These are phyloP conservation scores for Boechera divaricarpa DNA, from an alignment of 345 rosid species.

Conservation along the genomic window DNA sequence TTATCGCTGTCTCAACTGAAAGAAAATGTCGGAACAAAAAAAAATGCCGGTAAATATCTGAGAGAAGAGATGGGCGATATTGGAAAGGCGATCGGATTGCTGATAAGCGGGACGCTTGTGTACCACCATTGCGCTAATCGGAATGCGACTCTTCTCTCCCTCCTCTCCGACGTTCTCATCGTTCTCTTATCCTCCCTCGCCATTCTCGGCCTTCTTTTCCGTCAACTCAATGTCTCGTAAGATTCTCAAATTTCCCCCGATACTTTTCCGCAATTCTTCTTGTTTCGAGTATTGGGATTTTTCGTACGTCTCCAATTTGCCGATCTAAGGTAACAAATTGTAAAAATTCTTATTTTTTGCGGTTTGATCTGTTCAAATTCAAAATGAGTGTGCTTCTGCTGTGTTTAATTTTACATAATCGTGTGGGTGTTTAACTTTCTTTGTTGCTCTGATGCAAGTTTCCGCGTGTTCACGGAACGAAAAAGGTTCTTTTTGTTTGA, in stretches of 20 bases:
- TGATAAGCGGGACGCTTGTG: slow-evolving; percentile 69
- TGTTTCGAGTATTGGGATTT: neutral
- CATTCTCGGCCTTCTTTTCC: slow-evolving; percentile 96
- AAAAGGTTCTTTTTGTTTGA: slow-evolving; percentile 2
- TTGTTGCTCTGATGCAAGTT: neutral
- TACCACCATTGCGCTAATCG: slow-evolving; percentile 89
- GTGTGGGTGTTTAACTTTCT: neutral
- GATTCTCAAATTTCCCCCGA: slow-evolving; percentile 1
- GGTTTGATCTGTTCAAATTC: neutral
- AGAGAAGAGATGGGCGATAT: slow-evolving; percentile 49
- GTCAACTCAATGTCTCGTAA: slow-evolving; percentile 91
- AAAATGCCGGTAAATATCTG: neutral
- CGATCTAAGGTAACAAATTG: neutral
- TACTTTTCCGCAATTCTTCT: neutral
- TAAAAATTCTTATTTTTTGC: neutral
- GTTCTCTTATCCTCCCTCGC: slow-evolving; percentile 98
- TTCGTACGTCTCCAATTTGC: neutral
- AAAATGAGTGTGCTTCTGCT: neutral
- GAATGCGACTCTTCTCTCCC: slow-evolving; percentile 74
- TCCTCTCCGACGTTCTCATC: slow-evolving; percentile 84
- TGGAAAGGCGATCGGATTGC: slow-evolving; percentile 63
- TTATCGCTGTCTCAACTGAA: slow-evolving; percentile 13
- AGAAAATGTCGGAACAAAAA: neutral
- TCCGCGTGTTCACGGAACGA: neutral
- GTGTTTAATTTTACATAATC: neutral